phyloP scores from a whole-genome alignment of 2,329 filamentous ascomycete genomes.

The Coleophoma crateriformis region DNA sequence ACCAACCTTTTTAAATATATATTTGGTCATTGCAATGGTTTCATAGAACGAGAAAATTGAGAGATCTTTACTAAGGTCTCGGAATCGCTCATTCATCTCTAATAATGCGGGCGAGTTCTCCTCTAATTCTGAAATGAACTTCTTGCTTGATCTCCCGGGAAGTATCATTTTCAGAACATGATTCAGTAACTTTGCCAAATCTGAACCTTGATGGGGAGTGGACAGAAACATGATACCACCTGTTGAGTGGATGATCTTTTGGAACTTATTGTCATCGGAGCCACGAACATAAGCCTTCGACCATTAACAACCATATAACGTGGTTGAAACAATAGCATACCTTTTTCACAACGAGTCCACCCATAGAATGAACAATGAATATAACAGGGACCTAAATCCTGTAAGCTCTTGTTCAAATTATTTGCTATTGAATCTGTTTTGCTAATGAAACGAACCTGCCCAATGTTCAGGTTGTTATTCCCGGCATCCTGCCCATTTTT shows the following conservation, averaged over 20 bases:
- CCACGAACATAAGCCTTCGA: constrained; percentile 11
- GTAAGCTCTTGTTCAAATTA: background rate
- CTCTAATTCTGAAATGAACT: constrained; percentile 33
- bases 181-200: constrained; percentile 30
- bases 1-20: constrained; percentile 10
- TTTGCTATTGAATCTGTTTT: background rate
- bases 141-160: constrained; percentile 23
- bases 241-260: constrained; percentile 23
- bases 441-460: background rate
- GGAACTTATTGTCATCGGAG: constrained; percentile 20
- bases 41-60: constrained; percentile 40
- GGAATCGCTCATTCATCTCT: constrained; percentile 39
- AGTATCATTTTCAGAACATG: constrained; percentile 27
- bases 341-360: constrained; percentile 31
- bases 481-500: constrained; percentile 14
- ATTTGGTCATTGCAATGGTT: constrained; percentile 25
- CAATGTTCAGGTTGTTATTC: constrained; percentile 7
- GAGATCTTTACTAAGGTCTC: constrained; percentile 29
- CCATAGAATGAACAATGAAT: constrained; percentile 39
- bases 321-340: background rate
- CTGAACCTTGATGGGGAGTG: constrained; percentile 35
- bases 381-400: constrained; percentile 28
- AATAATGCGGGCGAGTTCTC: constrained; percentile 28
- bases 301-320: background rate
- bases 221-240: constrained; percentile 33